Percentiles rank a stretch among this genome's conserved stretches.
These are phyloP conservation scores for Grosmannia huntii DNA, from an alignment of 2,329 filamentous ascomycete species.

Conservation along the genomic window DNA sequence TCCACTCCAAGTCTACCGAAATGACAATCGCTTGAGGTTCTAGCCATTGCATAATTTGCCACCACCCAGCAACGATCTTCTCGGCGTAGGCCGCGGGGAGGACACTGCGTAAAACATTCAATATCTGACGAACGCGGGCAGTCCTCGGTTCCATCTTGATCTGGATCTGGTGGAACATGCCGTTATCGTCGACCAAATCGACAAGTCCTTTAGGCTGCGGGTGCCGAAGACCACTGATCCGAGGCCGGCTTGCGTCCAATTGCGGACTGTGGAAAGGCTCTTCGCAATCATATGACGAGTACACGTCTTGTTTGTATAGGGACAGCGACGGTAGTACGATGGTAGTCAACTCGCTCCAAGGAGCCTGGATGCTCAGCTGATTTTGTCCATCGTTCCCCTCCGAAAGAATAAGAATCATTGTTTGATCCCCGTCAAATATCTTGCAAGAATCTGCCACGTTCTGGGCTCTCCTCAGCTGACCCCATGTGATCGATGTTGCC, in stretches of 20 bases:
- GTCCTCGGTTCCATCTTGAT: slow-evolving; percentile 55
- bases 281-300: not conserved
- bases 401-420: slow-evolving; percentile 58
- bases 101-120: slow-evolving; percentile 51
- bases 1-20: slow-evolving; percentile 52
- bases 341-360: slow-evolving; percentile 59
- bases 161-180: slow-evolving; percentile 50
- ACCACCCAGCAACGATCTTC: slow-evolving; percentile 57
- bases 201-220: slow-evolving; percentile 46
- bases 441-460: slow-evolving; percentile 63
- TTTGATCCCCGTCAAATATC: slow-evolving; percentile 51
- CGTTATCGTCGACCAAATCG: slow-evolving; percentile 52
- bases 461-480: slow-evolving; percentile 45
- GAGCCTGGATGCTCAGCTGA: slow-evolving; percentile 60
- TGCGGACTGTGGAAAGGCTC: slow-evolving; percentile 3
- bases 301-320: slow-evolving; percentile 24
- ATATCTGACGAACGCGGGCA: slow-evolving; percentile 45
- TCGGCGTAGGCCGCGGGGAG: slow-evolving; percentile 45
- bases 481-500: slow-evolving; percentile 25
- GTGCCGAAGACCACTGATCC: slow-evolving; percentile 43
- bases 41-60: slow-evolving; percentile 62
- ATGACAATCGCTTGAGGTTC: slow-evolving; percentile 20
- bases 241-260: slow-evolving; percentile 8
- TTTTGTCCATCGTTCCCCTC: slow-evolving; percentile 49
- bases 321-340: slow-evolving; percentile 48